Evolutionary conservation across 2,329 filamentous ascomycete genomes (phyloP).

Genomic region (Neobulgaria alba): DNA sequence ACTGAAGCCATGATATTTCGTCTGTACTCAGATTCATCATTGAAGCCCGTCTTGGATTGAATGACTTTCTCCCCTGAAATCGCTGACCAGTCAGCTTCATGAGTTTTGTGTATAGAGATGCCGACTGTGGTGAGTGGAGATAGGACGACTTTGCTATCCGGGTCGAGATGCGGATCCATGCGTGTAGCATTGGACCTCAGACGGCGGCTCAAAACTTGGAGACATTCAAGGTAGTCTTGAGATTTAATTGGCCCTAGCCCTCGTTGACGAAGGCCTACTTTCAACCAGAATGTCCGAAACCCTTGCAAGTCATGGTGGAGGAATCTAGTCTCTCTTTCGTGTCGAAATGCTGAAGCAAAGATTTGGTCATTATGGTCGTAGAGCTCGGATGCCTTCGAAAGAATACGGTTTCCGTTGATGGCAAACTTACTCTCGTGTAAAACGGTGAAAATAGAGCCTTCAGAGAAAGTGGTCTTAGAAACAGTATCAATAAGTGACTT

Average conservation of each 20-base stretch:
- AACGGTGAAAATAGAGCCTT: background rate
- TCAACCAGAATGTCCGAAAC: conserved; percentile 15
- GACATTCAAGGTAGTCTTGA: conserved; percentile 18
- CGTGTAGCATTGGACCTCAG: background rate
- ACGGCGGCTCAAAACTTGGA: conserved; percentile 9
- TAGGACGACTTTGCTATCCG: conserved; percentile 11
- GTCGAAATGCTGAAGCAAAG: conserved; percentile 24
- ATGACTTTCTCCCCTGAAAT: conserved; percentile 13
- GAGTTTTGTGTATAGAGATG: conserved; percentile 4
- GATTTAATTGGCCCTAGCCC: conserved; percentile 3
- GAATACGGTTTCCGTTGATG: conserved; percentile 13
- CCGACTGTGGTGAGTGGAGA: conserved; percentile 9
- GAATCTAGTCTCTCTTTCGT: conserved; percentile 14
- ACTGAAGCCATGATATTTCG: conserved; percentile 10
- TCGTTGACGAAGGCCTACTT: conserved; percentile 14
- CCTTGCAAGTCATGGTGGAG: conserved; percentile 14
- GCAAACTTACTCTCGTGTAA: conserved; percentile 10
- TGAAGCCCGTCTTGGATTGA: conserved; percentile 7
- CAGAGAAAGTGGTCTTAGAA: background rate
- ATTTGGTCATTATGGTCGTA: conserved; percentile 21
- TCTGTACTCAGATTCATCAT: conserved; percentile 10
- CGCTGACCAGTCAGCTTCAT: background rate
- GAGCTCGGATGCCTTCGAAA: conserved; percentile 13
- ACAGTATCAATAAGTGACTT: conserved; percentile 3
- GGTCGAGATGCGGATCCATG: conserved; percentile 4